Evolutionary conservation across 352 stramenopile species (phyloP), one percentile per base, ranked within the genome.

Genomic region (Thraustochytrium sp.): DNA sequence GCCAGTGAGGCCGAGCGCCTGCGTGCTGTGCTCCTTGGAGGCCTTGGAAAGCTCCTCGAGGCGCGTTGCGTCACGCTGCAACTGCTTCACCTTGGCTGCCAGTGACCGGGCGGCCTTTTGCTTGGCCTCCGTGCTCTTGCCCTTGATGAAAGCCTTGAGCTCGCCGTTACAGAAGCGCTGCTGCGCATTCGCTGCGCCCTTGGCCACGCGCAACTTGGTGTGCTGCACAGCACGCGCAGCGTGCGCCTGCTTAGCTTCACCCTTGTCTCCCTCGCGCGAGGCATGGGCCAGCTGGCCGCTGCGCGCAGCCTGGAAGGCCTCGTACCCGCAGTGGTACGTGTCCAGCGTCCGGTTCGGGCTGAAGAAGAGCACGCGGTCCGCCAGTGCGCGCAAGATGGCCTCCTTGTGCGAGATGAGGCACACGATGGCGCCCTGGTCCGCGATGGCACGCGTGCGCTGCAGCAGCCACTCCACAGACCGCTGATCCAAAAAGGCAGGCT

Each of bases 381-480:
- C 87, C n/a, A 88, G 56, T 4, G 8, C 29, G 21, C 89, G 84
- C 42, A 88, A 42, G n/a, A 90, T 44, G 5, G 46, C 46, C 74
- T 88, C 84, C 68, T 90, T 90, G 80, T 89, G 87, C 0, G 86
- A 88, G 51, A 90, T 88, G 2, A 90, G 37, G 9, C 87, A 26
- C 26, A 90, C 77, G 23, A 90, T 89, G 9, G 83, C 53, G 31
- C 84, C 75, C 1, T 23, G 56, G 21, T 62, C 51, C 9, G 85
- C 63, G 9, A 78, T 44, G 1, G 82, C n/a, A 31, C 80, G 74
- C 2, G 68, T 44, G 40, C 82, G 53, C 54, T 73, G 1, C n/a
- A 88, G 55, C 0, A 90, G 38, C 87, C 87, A 90, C 51, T 76
- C 18, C 2, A 75, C 85, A 0, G 85, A 87, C 5, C 26, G 36